phyloP scores from a whole-genome alignment of 2,329 filamentous ascomycete genomes.

The Rutstroemia sydowiana region DNA sequence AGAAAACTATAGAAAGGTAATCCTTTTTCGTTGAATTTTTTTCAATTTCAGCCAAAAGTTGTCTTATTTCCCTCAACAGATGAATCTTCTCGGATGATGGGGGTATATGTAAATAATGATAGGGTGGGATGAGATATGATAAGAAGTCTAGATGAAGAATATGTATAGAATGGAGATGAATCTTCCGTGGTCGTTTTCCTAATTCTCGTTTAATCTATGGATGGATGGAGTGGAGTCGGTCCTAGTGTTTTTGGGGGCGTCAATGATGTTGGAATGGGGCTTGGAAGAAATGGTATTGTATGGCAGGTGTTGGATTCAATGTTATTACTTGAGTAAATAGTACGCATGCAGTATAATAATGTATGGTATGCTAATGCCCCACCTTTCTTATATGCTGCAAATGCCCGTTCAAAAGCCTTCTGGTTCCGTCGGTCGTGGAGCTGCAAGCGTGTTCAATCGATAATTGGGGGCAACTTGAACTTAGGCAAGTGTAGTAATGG shows the following conservation, averaged over 20 bases:
- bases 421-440: conserved; percentile 5
- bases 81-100: not conserved
- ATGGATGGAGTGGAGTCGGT: no score
- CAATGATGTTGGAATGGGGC: not conserved
- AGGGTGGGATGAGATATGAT: not conserved
- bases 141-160: not conserved
- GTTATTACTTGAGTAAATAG: not conserved
- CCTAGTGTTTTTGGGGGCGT: not conserved
- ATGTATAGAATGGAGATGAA: not conserved
- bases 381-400: conserved; percentile 6
- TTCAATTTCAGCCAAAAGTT: no score
- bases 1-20: no score
- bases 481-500: not conserved
- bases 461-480: not conserved
- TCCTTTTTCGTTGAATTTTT: no score
- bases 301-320: conserved; percentile 1
- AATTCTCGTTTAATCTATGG: not conserved
- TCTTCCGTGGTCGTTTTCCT: not conserved
- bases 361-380: conserved; percentile 3
- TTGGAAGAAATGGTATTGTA: not conserved
- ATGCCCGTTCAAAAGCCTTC: not conserved
- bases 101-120: not conserved
- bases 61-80: not conserved
- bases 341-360: not conserved
- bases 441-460: conserved; percentile 3